Evolutionary conservation across 2,329 filamentous ascomycete species (phyloP), one percentile per base, ranked within the genome.

Genomic region (Trichoderma asperellum): DNA sequence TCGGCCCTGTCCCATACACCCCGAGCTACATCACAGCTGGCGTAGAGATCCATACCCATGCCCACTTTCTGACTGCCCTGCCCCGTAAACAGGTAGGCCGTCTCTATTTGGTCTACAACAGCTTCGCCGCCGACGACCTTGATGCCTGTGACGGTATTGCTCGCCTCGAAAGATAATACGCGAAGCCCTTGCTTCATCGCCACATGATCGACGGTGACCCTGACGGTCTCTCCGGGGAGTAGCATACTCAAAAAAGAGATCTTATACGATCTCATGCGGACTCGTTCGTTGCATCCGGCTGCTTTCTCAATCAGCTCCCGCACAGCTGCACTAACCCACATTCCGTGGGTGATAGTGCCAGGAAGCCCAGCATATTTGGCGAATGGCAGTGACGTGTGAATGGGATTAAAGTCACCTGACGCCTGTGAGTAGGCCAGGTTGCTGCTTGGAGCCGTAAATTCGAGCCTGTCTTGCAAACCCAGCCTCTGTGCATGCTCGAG

Each of bases 121-220:
- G 96, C 96, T 82, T 98, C 95, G 77, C 93, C 96, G 61, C 97
- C 85, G 4, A 99, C 86, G 14, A 99, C 94, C 86, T 97, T 98
- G 74, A 98, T 95, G 78, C 97, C 96, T 0, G 91, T 96, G 79
- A 97, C 94, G 81, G 93, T 91, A 83, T 97, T 98, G 85, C 88
- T 93, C 64, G 93, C 94, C 82, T 98, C 96, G 63, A 99, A 24
- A 24, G 24, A 24, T 24, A 24, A 24, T 3, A 93, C 85, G 97
- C 97, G 86, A 99, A 96, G 82, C 98, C 98, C 88, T 98, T 99
- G 81, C 71, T 99, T 92, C 96, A 99, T 99, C 77, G 95, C 96
- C 35, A 96, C 91, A 78, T 99, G 96, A 83, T 97, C 93, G 64
- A 99, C 88, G 83, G 94, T 97, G 76, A 99, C 94, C 73, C 96